phyloP scores from a whole-genome alignment of 1,284 basidiomycete species.

The Papiliotrema flavescens region DNA sequence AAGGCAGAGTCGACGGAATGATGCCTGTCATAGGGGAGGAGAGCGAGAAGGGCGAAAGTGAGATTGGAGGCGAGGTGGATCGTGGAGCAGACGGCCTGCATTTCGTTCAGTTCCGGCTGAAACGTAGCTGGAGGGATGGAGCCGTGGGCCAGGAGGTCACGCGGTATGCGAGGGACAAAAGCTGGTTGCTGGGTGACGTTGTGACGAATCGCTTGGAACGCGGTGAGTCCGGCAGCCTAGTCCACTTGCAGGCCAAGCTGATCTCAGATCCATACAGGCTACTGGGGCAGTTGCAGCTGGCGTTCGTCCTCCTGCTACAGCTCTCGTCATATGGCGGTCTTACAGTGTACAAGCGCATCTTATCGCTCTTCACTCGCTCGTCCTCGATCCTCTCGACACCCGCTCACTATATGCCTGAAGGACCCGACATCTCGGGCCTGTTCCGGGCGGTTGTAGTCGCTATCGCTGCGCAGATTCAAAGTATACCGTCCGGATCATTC shows the following conservation, averaged over 20 bases:
- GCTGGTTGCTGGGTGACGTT: constrained; percentile 43
- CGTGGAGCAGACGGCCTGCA: constrained; percentile 15
- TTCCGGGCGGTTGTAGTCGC: constrained; percentile 30
- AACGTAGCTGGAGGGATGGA: constrained; percentile 48
- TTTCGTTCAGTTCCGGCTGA: constrained; percentile 46
- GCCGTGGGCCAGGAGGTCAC: constrained; percentile 49
- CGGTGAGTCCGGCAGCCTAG: background rate
- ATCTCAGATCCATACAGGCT: constrained; percentile 41
- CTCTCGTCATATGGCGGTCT: constrained; percentile 49
- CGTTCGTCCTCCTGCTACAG: constrained; percentile 49
- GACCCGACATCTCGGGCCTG: background rate
- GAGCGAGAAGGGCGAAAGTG: constrained; percentile 7
- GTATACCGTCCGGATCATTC: constrained; percentile 45
- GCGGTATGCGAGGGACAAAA: constrained; percentile 49
- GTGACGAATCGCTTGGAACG: constrained; percentile 24
- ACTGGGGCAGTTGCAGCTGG: constrained; percentile 47
- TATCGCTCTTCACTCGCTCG: constrained; percentile 43
- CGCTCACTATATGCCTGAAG: constrained; percentile 4
- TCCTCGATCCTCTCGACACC: constrained; percentile 19
- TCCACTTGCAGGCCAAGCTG: background rate
- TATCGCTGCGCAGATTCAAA: constrained; percentile 36
- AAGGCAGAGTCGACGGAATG: constrained; percentile 37
- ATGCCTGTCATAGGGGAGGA: constrained; percentile 27
- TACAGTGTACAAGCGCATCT: constrained; percentile 45
- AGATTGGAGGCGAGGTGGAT: background rate